Conservation (phyloP, 1,284 basidiomycete genomes). For the Ustilago lituana region DNA sequence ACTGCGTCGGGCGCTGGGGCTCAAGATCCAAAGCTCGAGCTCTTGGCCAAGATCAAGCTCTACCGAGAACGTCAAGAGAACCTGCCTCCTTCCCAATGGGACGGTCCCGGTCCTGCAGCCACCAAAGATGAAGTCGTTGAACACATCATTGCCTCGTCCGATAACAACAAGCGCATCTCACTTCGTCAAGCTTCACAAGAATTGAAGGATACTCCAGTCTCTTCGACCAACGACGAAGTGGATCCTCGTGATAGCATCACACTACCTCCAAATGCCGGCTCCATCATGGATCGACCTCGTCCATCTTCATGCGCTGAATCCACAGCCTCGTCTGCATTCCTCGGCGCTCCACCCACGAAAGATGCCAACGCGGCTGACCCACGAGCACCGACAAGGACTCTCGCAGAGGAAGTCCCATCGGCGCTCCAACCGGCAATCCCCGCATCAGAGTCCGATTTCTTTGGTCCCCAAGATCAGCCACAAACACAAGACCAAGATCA, state of each 20-base stretch:
- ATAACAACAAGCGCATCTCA: slow-evolving; percentile 18
- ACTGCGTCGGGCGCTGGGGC: background rate
- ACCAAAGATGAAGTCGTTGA: slow-evolving; percentile 46
- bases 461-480: background rate
- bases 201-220: slow-evolving; percentile 1
- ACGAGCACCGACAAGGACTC: background rate
- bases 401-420: background rate
- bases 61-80: slow-evolving; percentile 61
- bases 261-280: background rate
- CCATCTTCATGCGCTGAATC: slow-evolving; percentile 33
- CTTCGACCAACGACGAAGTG: background rate
- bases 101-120: slow-evolving; percentile 45
- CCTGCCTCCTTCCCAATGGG: slow-evolving; percentile 52
- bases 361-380: background rate
- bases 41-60: slow-evolving; percentile 59
- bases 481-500: background rate
- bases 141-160: slow-evolving; percentile 39
- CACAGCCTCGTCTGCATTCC: slow-evolving; percentile 19
- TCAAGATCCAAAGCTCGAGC: slow-evolving; percentile 33
- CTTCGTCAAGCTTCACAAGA: slow-evolving; percentile 26
- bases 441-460: background rate
- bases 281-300: slow-evolving; percentile 27
- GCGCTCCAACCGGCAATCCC: background rate
- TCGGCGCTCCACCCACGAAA: slow-evolving; percentile 1
- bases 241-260: background rate